Evolutionary conservation across 176 grass and related monocot genomes (phyloP), one percentile per base, ranked within the genome.

Genomic region (Phragmites australis): DNA sequence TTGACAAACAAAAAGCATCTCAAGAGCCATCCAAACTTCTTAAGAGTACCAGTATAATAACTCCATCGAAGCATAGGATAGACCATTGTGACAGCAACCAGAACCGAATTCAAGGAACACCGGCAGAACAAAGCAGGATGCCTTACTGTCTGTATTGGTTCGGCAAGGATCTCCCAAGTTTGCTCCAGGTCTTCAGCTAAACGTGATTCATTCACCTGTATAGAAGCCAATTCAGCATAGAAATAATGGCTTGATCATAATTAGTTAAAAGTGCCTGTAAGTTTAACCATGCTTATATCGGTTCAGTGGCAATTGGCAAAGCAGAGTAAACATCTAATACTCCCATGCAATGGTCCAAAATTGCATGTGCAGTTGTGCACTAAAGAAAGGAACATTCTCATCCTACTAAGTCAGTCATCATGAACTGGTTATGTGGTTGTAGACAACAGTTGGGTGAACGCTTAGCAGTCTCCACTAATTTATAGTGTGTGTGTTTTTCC

Each of bases 121-220:
- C n/a, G n/a, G 37, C 46, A 81, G 3, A 27, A 53, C 15, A 85
- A 67, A 81, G 57, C 30, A 76, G 16, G 15, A 40, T 9, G 14
- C 53, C 86, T 79, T 90, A 95, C 93, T 30, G 93, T 99, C 82
- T 93, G 97, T 75, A 99, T 91, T 76, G 90, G 88, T 29, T 99
- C 97, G 3, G 84, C 97, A 84, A 99, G 93, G 81, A 99, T 87
- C 73, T 95, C 93, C 93, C 97, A 99, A 44, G 93, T 99, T 56
- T 89, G 82, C 63, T 95, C 93, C 88, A 93, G 82, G 84, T 99
- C 93, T 84, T 95, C 86, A 91, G 64, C 62, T 56, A 99, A 75
- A 67, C 76, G 76, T 19, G 72, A 56, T 52, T 88, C 73, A 69
- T 96, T 95, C 64, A 99, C 97, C 97, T 99, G 87, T 48, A 69